These are phyloP conservation scores for Exophiala mesophila DNA, from an alignment of 2,329 filamentous ascomycete species.

Conservation along the genomic window DNA sequence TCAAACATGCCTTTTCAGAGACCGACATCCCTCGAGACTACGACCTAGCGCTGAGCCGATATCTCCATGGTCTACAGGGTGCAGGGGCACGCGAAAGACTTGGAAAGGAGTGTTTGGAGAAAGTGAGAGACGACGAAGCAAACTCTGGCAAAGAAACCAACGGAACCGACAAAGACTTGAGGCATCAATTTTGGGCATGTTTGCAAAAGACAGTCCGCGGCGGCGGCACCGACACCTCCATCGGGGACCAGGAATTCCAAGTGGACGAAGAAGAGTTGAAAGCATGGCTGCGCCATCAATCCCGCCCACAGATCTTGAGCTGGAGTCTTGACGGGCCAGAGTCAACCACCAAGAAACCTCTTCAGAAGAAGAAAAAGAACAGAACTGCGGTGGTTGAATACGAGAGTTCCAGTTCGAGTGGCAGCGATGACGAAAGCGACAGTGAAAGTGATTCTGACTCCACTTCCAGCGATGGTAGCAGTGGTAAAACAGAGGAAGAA, in stretches of 20 bases:
- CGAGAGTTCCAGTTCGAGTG: slow-evolving; percentile 26
- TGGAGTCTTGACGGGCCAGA: slow-evolving; percentile 20
- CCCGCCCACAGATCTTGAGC: slow-evolving; percentile 17
- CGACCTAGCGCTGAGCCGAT: slow-evolving; percentile 66
- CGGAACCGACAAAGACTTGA: slow-evolving; percentile 8
- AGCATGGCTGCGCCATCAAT: slow-evolving; percentile 12
- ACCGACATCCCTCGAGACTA: slow-evolving; percentile 68
- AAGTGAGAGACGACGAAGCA: slow-evolving; percentile 49
- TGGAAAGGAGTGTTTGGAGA: slow-evolving; percentile 58
- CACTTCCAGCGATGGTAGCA: slow-evolving; percentile 5
- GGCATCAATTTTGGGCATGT: slow-evolving; percentile 4
- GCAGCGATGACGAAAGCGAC: slow-evolving; percentile 26
- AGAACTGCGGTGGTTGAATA: slow-evolving; percentile 37
- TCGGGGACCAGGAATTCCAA: slow-evolving; percentile 41
- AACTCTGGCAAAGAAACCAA: not conserved
- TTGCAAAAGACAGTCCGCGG: slow-evolving; percentile 20
- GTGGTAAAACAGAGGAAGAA: too few relatives aligned
- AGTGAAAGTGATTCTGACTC: slow-evolving; percentile 14
- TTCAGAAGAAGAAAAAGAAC: slow-evolving; percentile 40
- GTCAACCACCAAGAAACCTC: slow-evolving; percentile 12
- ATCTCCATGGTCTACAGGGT: slow-evolving; percentile 75
- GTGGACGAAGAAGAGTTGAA: slow-evolving; percentile 23
- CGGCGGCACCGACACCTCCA: slow-evolving; percentile 8
- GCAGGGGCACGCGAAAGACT: slow-evolving; percentile 63
- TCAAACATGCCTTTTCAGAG: slow-evolving; percentile 74